phyloP scores from a whole-genome alignment of 495 filamentous ascomycete genomes.

The Bathelium albidoporum region DNA sequence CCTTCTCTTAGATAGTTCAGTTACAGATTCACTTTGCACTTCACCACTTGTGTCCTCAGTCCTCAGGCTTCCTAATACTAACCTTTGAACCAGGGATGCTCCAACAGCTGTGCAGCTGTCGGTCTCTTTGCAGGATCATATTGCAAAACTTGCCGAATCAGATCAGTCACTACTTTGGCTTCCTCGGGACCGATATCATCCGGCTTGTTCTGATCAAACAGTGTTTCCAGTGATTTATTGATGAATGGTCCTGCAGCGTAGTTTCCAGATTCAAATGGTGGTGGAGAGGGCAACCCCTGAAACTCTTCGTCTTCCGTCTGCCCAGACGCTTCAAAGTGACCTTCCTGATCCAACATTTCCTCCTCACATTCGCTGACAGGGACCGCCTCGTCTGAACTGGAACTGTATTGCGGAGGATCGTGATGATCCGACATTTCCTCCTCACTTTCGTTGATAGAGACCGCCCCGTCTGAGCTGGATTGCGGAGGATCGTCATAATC shows the following conservation, averaged over 20 bases:
- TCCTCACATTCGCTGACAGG: not conserved
- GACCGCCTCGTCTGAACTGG: too few species aligned
- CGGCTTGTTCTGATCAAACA: not conserved
- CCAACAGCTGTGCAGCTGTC: slow-evolving; percentile 22
- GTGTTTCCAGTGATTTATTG: not conserved
- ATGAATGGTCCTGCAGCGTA: not conserved
- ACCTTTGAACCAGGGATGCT: slow-evolving; percentile 26
- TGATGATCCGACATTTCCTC: too few species aligned
- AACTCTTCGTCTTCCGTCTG: too few species aligned
- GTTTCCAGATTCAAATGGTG: too few species aligned
- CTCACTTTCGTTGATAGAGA: not conserved
- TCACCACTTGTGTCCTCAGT: too few species aligned
- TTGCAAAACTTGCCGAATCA: slow-evolving; percentile 30
- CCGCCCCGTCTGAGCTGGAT: not conserved
- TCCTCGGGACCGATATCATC: slow-evolving; percentile 25
- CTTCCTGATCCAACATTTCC: not conserved
- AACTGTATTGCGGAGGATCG: too few species aligned
- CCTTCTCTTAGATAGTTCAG: too few species aligned
- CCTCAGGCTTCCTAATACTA: too few species aligned
- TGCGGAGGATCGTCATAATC: not conserved
- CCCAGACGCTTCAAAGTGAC: too few species aligned
- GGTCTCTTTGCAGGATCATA: slow-evolving; percentile 30
- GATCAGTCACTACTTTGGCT: slow-evolving; percentile 21
- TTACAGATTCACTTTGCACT: too few species aligned
- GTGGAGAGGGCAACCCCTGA: too few species aligned